These are phyloP conservation scores for Colletotrichum phormii DNA, from an alignment of 2,329 filamentous ascomycete genomes.

Conservation along the genomic window DNA sequence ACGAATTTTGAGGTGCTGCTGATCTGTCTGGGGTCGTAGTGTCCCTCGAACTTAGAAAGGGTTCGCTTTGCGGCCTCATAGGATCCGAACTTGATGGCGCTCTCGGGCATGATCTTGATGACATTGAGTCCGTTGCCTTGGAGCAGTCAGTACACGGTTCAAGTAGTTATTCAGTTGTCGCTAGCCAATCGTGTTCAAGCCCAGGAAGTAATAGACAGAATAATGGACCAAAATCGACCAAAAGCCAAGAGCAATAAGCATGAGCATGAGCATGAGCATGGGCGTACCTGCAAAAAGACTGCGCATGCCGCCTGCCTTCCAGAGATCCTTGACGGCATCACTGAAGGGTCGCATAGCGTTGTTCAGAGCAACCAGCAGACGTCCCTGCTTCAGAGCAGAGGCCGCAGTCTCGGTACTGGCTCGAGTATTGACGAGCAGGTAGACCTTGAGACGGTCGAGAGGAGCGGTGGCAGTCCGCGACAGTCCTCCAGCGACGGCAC, in stretches of 20 bases:
- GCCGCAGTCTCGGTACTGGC: constrained; percentile 68
- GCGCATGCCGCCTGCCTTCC: constrained; percentile 85
- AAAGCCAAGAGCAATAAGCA: no score
- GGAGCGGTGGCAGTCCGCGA: constrained; percentile 96
- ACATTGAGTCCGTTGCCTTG: constrained; percentile 93
- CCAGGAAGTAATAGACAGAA: not conserved
- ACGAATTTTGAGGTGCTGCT: constrained; percentile 89
- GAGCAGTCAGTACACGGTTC: constrained; percentile 22
- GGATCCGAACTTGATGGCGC: constrained; percentile 96
- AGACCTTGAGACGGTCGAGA: constrained; percentile 96
- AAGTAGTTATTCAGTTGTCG: not conserved
- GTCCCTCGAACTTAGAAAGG: constrained; percentile 88
- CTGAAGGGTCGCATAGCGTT: constrained; percentile 77
- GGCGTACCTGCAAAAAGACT: constrained; percentile 90
- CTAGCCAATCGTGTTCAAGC: not conserved
- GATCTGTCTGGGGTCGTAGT: constrained; percentile 83
- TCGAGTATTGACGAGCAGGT: constrained; percentile 90
- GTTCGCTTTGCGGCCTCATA: constrained; percentile 95
- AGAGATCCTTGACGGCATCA: constrained; percentile 81
- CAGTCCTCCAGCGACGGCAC: constrained; percentile 92
- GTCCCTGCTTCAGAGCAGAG: constrained; percentile 76
- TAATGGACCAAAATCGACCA: not conserved
- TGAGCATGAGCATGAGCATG: not conserved
- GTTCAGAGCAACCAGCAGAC: constrained; percentile 71
- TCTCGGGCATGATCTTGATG: constrained; percentile 98